Evolutionary conservation across 768 basidiomycete genomes (phyloP).

Genomic region (Pleurotus cornucopiae): DNA sequence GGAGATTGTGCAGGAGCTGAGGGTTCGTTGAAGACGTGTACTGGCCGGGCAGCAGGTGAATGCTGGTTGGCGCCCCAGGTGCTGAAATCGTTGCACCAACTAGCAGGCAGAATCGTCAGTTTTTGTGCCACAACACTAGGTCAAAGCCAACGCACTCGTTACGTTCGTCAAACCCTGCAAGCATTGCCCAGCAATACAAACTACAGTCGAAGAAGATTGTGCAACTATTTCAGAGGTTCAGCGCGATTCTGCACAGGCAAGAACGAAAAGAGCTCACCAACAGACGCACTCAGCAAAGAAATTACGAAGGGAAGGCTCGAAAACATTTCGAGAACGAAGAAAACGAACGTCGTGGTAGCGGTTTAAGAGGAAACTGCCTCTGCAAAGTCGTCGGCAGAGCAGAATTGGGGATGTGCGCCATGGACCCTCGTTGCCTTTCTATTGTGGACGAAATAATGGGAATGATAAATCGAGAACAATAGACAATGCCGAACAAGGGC

Average conservation of each 20-base stretch:
- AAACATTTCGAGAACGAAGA: conserved; percentile 30
- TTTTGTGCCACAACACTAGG: not conserved
- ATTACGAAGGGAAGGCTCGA: conserved; percentile 27
- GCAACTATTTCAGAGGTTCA: conserved; percentile 34
- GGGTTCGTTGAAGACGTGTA: conserved; percentile 72
- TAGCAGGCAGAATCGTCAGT: conserved; percentile 23
- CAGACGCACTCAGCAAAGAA: conserved; percentile 26
- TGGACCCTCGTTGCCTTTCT: not conserved
- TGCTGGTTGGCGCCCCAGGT: conserved; percentile 42
- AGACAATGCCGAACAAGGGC: not conserved
- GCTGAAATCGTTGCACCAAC: conserved; percentile 69
- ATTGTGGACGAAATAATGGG: conserved; percentile 1
- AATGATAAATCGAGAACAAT: not conserved
- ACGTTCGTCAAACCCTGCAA: conserved; percentile 74
- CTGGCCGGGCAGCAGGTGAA: conserved; percentile 73
- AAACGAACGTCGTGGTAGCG: conserved; percentile 6
- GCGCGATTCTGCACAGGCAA: not conserved
- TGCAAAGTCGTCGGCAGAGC: not conserved
- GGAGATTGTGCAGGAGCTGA: conserved; percentile 60
- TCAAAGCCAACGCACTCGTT: conserved; percentile 40
- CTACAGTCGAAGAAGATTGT: conserved; percentile 54
- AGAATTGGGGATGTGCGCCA: not conserved
- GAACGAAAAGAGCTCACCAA: conserved; percentile 26
- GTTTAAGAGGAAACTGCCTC: not conserved
- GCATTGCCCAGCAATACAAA: conserved; percentile 90